Evolutionary conservation across 495 filamentous ascomycete species (phyloP).

Genomic region (Penicillium macrosclerotiorum): DNA sequence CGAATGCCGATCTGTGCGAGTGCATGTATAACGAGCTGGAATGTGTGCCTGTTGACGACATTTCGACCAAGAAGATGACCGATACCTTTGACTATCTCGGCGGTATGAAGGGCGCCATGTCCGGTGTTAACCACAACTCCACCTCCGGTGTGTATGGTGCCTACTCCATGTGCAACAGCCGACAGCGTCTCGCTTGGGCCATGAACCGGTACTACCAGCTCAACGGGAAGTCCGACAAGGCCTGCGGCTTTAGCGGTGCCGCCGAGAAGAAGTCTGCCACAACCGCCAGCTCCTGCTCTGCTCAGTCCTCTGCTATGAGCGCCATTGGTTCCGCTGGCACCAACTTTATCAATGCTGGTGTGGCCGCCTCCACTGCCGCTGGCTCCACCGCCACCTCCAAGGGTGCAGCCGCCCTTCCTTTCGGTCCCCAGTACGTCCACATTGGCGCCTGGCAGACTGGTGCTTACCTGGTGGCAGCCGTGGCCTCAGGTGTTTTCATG

Average conservation of each 20-base stretch:
- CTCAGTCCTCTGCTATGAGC: slow-evolving; percentile 44
- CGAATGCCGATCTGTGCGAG: slow-evolving; percentile 71
- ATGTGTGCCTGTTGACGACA: slow-evolving; percentile 60
- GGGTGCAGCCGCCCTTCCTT: slow-evolving; percentile 38
- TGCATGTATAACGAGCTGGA: slow-evolving; percentile 79
- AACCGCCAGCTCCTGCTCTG: slow-evolving; percentile 50
- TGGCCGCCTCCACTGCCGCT: slow-evolving; percentile 19
- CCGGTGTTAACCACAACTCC: slow-evolving; percentile 67
- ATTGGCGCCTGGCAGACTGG: slow-evolving; percentile 65
- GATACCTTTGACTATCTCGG: slow-evolving; percentile 76
- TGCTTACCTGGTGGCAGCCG: slow-evolving; percentile 64
- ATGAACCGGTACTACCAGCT: slow-evolving; percentile 78
- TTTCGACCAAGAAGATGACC: slow-evolving; percentile 55
- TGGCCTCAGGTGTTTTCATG: slow-evolving; percentile 70
- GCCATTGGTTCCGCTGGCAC: slow-evolving; percentile 64
- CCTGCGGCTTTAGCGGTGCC: slow-evolving; percentile 63
- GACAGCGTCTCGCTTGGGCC: slow-evolving; percentile 77
- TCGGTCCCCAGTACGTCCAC: slow-evolving; percentile 54
- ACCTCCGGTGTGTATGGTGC: slow-evolving; percentile 77
- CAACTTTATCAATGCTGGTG: slow-evolving; percentile 52
- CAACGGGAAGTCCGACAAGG: slow-evolving; percentile 38
- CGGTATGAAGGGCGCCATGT: slow-evolving; percentile 55
- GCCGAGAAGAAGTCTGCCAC: slow-evolving; percentile 49
- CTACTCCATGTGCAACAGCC: slow-evolving; percentile 81
- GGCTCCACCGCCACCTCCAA: slow-evolving; percentile 39